Evolutionary conservation across 1,284 basidiomycete genomes (phyloP).

Genomic region (Wallemia hederae): DNA sequence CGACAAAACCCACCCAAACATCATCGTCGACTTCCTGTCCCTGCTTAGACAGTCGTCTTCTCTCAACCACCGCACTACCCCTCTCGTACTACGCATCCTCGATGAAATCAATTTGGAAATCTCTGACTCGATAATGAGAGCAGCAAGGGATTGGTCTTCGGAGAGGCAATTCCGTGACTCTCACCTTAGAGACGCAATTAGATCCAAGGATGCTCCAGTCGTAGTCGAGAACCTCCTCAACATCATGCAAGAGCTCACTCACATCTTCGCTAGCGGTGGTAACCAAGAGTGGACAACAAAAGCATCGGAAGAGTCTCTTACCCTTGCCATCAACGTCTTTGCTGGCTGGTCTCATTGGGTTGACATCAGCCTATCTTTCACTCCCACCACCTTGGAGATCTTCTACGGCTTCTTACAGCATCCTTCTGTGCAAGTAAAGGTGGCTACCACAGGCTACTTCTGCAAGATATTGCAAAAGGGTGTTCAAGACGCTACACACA

Average conservation of each 20-base stretch:
- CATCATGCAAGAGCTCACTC: slow-evolving; percentile 39
- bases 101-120: slow-evolving; percentile 78
- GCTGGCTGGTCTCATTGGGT: slow-evolving; percentile 94
- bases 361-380: slow-evolving; percentile 85
- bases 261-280: slow-evolving; percentile 17
- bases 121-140: slow-evolving; percentile 62
- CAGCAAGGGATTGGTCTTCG: slow-evolving; percentile 37
- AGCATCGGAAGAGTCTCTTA: slow-evolving; percentile 45
- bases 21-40: slow-evolving; percentile 47
- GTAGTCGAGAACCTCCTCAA: slow-evolving; percentile 69
- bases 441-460: slow-evolving; percentile 52
- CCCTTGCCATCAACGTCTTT: slow-evolving; percentile 67
- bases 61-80: slow-evolving; percentile 47
- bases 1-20: slow-evolving; percentile 46
- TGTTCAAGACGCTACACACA: slow-evolving; percentile 68
- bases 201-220: slow-evolving; percentile 48
- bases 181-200: slow-evolving; percentile 58
- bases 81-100: slow-evolving; percentile 61
- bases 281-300: slow-evolving; percentile 18
- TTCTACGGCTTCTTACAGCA: slow-evolving; percentile 67
- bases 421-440: slow-evolving; percentile 40
- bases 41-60: slow-evolving; percentile 30
- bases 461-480: slow-evolving; percentile 68
- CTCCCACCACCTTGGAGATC: slow-evolving; percentile 56
- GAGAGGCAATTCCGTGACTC: slow-evolving; percentile 47